These are phyloP conservation scores for Candida caryicola DNA, from an alignment of 805 yeast species.

Conservation along the genomic window DNA sequence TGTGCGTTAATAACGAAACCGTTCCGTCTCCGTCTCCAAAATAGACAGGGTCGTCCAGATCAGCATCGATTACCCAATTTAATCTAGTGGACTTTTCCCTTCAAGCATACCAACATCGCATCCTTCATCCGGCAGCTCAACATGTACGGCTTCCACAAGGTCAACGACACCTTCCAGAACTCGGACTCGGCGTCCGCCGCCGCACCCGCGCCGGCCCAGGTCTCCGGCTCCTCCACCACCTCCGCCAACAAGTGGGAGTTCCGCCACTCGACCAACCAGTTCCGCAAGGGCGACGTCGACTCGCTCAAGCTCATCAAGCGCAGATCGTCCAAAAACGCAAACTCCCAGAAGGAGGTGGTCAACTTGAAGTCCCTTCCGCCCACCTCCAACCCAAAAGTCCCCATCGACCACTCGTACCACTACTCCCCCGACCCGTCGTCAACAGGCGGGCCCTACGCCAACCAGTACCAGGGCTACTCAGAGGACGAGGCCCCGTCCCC, in stretches of 20 bases:
- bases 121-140: slow-evolving; percentile 42
- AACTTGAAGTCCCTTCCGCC: slow-evolving; percentile 33
- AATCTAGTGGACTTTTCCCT: slow-evolving; percentile 51
- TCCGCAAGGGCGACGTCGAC: slow-evolving; percentile 78
- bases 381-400: slow-evolving; percentile 15
- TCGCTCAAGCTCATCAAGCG: slow-evolving; percentile 74
- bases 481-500: slow-evolving; percentile 4
- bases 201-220: slow-evolving; percentile 6
- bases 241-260: slow-evolving; percentile 69
- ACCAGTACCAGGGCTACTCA: background rate
- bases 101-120: slow-evolving; percentile 45
- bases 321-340: slow-evolving; percentile 50
- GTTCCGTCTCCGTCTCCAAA: slow-evolving; percentile 97
- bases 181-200: slow-evolving; percentile 7
- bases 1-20: slow-evolving; percentile 78
- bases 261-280: slow-evolving; percentile 74
- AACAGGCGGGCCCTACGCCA: background rate
- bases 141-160: slow-evolving; percentile 48
- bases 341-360: slow-evolving; percentile 39
- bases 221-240: slow-evolving; percentile 20
- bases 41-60: slow-evolving; percentile 60
- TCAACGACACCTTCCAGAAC: slow-evolving; percentile 37
- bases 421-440: slow-evolving; percentile 1
- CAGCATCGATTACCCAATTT: slow-evolving; percentile 69
- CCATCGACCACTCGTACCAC: slow-evolving; percentile 4